phyloP scores from a whole-genome alignment of 371 early-diverging fungal species.

The Syncephalastrum contaminatum region DNA sequence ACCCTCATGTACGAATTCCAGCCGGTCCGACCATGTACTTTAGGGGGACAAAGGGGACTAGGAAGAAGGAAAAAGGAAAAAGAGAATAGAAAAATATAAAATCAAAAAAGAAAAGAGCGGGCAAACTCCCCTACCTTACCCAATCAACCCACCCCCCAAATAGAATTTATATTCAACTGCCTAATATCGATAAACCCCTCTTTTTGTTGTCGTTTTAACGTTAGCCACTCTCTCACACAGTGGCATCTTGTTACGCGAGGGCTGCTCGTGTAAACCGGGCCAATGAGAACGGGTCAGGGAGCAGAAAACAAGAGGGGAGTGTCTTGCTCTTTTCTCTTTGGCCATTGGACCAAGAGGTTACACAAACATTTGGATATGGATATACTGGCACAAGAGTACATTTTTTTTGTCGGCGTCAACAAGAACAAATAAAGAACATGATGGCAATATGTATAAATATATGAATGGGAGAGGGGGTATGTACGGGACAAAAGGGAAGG shows the following conservation, averaged over 20 bases:
- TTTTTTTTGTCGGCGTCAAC: too few species aligned
- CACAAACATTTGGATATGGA: background rate
- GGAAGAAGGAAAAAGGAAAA: background rate
- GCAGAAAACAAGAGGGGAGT: too few species aligned
- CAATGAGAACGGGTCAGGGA: too few species aligned
- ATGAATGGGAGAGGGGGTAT: slow-evolving; percentile 6
- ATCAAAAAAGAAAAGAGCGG: background rate
- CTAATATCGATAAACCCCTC: background rate
- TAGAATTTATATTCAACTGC: background rate
- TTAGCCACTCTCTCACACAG: too few species aligned
- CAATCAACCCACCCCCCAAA: too few species aligned
- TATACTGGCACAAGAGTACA: too few species aligned
- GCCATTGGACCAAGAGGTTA: too few species aligned
- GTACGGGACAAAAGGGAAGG: slow-evolving; percentile 5
- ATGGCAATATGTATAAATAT: slow-evolving; percentile 10
- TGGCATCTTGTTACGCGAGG: too few species aligned
- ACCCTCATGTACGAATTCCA: slow-evolving; percentile 12
- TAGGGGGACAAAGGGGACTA: slow-evolving; percentile 9
- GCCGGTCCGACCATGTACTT: slow-evolving; percentile 4
- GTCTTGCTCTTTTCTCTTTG: background rate
- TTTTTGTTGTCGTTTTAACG: slow-evolving; percentile 1
- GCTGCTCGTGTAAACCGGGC: too few species aligned
- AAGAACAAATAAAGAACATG: slow-evolving; percentile 11
- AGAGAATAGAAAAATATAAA: background rate
- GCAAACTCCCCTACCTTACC: too few species aligned